Percentiles rank a stretch among this genome's conserved stretches.
These are phyloP conservation scores for Phialemonium atrogriseum DNA, from an alignment of 2,329 filamentous ascomycete species.

Conservation along the genomic window DNA sequence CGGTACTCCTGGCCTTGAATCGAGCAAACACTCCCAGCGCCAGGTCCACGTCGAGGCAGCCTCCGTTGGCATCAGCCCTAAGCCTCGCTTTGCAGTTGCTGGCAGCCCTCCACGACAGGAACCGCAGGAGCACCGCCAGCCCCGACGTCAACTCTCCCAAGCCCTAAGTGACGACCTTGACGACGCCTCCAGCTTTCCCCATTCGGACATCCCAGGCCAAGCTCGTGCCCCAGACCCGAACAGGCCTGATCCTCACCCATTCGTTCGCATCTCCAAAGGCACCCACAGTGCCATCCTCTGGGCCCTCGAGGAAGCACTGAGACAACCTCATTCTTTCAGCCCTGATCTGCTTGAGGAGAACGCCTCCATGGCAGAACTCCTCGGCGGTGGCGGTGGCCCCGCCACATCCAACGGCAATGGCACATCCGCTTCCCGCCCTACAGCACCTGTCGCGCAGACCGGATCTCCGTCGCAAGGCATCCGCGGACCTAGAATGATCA, in stretches of 20 bases:
- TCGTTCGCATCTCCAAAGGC: slow-evolving; percentile 65
- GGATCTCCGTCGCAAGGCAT: slow-evolving; percentile 56
- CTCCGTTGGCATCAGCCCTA: slow-evolving; percentile 39
- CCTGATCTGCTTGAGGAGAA: slow-evolving; percentile 79
- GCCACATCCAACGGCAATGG: slow-evolving; percentile 48
- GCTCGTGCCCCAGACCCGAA: slow-evolving; percentile 22
- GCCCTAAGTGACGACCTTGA: slow-evolving; percentile 38
- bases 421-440: slow-evolving; percentile 33
- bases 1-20: slow-evolving; percentile 30
- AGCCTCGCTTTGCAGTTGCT: slow-evolving; percentile 26
- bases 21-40: slow-evolving; percentile 18
- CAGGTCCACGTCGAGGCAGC: slow-evolving; percentile 37
- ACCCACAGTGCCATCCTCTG: slow-evolving; percentile 89
- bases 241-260: slow-evolving; percentile 33
- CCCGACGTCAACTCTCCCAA: slow-evolving; percentile 35
- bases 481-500: slow-evolving; percentile 80
- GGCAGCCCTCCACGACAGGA: slow-evolving; percentile 11
- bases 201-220: slow-evolving; percentile 19
- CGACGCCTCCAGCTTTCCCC: slow-evolving; percentile 23
- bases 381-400: slow-evolving; percentile 46
- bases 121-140: slow-evolving; percentile 13
- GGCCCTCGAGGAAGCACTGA: slow-evolving; percentile 82
- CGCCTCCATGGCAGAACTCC: slow-evolving; percentile 83
- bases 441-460: slow-evolving; percentile 40
- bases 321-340: slow-evolving; percentile 74